These are phyloP conservation scores for Chytridiales sp. DNA, from an alignment of 371 early-diverging fungal genomes.

Conservation along the genomic window DNA sequence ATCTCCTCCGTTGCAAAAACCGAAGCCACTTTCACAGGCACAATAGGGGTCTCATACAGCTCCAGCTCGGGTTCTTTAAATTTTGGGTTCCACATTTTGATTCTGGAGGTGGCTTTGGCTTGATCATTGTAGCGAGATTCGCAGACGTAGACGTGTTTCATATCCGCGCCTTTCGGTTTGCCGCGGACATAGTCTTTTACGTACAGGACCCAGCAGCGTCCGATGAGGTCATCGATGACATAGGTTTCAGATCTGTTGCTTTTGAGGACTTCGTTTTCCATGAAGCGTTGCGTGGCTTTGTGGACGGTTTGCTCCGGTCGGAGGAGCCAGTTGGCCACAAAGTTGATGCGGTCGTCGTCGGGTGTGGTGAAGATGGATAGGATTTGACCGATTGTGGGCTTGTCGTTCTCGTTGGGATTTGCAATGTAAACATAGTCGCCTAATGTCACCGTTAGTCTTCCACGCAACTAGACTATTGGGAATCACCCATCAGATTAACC, in stretches of 20 bases:
- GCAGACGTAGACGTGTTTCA: conserved; percentile 48
- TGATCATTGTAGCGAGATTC: conserved; percentile 52
- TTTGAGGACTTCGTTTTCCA: conserved; percentile 55
- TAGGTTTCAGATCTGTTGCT: conserved; percentile 43
- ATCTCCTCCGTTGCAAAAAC: conserved; percentile 14
- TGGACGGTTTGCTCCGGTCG: conserved; percentile 57
- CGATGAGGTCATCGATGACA: conserved; percentile 40
- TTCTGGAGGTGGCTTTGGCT: conserved; percentile 39
- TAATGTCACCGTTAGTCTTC: not conserved
- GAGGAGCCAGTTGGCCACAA: conserved; percentile 47
- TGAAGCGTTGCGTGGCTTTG: conserved; percentile 41
- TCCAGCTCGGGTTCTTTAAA: conserved; percentile 33
- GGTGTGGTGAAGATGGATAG: conserved; percentile 12
- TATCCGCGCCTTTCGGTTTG: conserved; percentile 37
- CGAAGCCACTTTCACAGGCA: conserved; percentile 20
- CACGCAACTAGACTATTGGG: not conserved
- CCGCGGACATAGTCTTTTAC: conserved; percentile 50
- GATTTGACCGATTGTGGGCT: conserved; percentile 51
- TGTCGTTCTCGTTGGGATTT: conserved; percentile 39
- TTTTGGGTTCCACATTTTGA: conserved; percentile 42
- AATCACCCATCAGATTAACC: not conserved
- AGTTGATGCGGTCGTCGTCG: not conserved
- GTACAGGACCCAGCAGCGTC: conserved; percentile 51
- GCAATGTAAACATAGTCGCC: conserved; percentile 52
- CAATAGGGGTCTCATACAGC: conserved; percentile 28